phyloP scores from a whole-genome alignment of 1,284 basidiomycete genomes.

The Tetrapyrgos nigripes region DNA sequence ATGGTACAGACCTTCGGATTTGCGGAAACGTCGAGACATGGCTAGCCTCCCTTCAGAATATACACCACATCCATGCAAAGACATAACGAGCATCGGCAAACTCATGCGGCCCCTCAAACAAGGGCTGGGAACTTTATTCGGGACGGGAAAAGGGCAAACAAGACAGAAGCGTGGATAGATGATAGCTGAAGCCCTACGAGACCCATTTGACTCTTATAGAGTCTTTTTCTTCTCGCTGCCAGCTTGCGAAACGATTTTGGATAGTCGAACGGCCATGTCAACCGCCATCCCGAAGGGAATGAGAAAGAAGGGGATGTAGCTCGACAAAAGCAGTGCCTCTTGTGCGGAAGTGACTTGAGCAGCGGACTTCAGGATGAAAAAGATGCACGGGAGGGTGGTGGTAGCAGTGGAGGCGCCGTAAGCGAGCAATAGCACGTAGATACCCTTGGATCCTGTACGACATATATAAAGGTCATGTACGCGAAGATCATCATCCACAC shows the following conservation, averaged over 20 bases:
- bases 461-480: neutral
- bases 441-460: constrained; percentile 46
- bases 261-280: constrained; percentile 65
- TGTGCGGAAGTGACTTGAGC: constrained; percentile 51
- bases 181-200: neutral
- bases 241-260: neutral
- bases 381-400: constrained; percentile 76
- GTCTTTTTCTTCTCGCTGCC: neutral
- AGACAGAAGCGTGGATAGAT: neutral
- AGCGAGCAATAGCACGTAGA: constrained; percentile 65
- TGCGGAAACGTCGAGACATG: neutral
- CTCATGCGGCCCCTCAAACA: neutral
- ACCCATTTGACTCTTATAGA: neutral
- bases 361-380: constrained; percentile 55
- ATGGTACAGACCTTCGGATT: constrained; percentile 9
- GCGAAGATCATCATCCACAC: constrained; percentile 20
- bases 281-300: constrained; percentile 74
- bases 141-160: neutral
- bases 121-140: neutral
- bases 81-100: neutral
- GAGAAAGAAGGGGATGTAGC: constrained; percentile 80
- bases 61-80: neutral
- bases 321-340: constrained; percentile 62
- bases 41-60: neutral
- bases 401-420: constrained; percentile 84